A percentile compares a stretch with the other conserved stretches of the same genome.
Evolutionary conservation across 176 grass and related monocot genomes (phyloP).

Genomic region (Oropetium thomaeum): DNA sequence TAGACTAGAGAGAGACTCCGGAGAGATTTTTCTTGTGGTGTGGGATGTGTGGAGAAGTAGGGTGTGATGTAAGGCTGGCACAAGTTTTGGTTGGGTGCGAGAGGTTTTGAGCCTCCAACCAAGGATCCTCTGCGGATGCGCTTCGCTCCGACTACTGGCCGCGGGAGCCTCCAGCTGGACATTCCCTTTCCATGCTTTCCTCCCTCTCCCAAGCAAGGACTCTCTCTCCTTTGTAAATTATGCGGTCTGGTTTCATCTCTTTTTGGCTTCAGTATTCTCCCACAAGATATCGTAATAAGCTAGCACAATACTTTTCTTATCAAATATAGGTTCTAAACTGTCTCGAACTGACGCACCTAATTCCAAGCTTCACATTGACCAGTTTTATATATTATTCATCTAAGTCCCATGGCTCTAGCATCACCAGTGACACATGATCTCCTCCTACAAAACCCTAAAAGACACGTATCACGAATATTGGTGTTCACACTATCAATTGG

Average conservation of each 20-base stretch:
- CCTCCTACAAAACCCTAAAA: too few relatives aligned
- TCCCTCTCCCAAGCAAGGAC: background rate
- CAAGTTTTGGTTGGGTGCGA: conserved; percentile 5
- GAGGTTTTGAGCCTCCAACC: conserved; percentile 32
- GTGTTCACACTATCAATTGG: too few relatives aligned
- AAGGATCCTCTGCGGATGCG: conserved; percentile 47
- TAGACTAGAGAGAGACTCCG: background rate
- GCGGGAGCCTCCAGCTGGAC: conserved; percentile 37
- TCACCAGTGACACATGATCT: too few relatives aligned
- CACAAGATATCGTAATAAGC: background rate
- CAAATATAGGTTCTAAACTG: background rate
- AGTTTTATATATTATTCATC: too few relatives aligned
- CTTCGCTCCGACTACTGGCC: conserved; percentile 11
- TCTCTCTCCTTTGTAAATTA: background rate
- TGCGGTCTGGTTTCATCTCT: too few relatives aligned
- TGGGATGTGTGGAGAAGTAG: background rate
- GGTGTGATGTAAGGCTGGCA: conserved; percentile 28
- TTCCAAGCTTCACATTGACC: too few relatives aligned
- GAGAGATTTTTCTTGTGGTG: background rate
- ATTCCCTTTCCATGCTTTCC: background rate
- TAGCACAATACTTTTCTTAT: background rate
- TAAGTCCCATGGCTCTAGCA: too few relatives aligned
- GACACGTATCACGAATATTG: too few relatives aligned
- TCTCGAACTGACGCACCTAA: background rate
- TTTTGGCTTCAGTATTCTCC: background rate